phyloP scores from a whole-genome alignment of 495 filamentous ascomycete genomes.

The Neurospora sp. region DNA sequence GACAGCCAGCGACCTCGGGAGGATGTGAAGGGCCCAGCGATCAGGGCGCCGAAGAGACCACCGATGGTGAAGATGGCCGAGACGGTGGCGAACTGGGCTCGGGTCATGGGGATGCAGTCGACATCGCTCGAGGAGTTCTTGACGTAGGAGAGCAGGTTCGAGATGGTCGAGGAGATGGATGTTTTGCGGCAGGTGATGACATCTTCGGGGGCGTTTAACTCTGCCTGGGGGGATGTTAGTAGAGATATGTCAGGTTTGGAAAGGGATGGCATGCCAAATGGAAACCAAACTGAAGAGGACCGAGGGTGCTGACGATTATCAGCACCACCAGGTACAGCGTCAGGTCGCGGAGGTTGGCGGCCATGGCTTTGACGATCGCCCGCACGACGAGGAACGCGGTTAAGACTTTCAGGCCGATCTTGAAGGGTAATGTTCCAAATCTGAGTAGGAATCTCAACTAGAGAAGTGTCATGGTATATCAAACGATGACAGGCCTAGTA shows the following conservation, averaged over 20 bases:
- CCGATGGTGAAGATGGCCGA: conserved; percentile 88
- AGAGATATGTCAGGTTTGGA: background rate
- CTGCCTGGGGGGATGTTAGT: conserved; percentile 50
- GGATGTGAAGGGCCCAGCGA: conserved; percentile 63
- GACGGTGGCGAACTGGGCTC: conserved; percentile 66
- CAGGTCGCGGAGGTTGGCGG: conserved; percentile 29
- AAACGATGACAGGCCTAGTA: background rate
- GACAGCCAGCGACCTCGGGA: conserved; percentile 60
- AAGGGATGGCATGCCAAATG: conserved; percentile 57
- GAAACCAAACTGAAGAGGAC: conserved; percentile 87
- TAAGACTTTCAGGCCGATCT: background rate
- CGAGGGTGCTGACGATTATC: conserved; percentile 56
- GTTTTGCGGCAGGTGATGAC: conserved; percentile 73
- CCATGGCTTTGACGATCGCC: conserved; percentile 14
- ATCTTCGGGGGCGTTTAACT: conserved; percentile 88
- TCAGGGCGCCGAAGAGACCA: conserved; percentile 72
- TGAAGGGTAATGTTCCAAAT: background rate
- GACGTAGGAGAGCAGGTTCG: conserved; percentile 18
- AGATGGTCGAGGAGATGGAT: conserved; percentile 35
- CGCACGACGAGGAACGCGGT: background rate
- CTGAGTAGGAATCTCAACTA: background rate
- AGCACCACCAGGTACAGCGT: conserved; percentile 58
- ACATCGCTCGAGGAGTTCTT: conserved; percentile 35
- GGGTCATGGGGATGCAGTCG: conserved; percentile 75
- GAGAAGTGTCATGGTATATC: background rate